phyloP scores from a whole-genome alignment of 2,329 filamentous ascomycete genomes.

The Cercospora brassicicola region DNA sequence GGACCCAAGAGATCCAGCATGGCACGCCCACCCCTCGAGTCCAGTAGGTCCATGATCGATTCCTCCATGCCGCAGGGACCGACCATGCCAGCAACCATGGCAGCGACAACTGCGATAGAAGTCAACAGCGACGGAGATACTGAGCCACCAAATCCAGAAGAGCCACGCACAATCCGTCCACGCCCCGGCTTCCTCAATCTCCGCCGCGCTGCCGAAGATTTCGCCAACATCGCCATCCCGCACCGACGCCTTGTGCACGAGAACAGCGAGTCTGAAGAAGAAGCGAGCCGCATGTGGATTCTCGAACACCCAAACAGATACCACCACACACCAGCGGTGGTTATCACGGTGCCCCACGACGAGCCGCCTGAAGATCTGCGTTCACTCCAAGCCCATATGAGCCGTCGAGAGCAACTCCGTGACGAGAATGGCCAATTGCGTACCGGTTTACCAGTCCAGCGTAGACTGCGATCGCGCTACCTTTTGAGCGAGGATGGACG shows the following conservation, averaged over 20 bases:
- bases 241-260: background rate
- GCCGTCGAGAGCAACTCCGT: background rate
- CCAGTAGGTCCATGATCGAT: background rate
- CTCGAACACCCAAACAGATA: background rate
- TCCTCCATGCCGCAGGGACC: background rate
- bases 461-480: background rate
- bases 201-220: background rate
- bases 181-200: background rate
- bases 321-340: background rate
- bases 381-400: constrained; percentile 2
- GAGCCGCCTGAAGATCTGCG: background rate
- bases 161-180: background rate
- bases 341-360: background rate
- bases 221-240: background rate
- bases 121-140: background rate
- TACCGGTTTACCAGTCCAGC: background rate
- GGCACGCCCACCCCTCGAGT: background rate
- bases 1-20: background rate
- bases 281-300: background rate
- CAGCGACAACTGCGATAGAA: background rate
- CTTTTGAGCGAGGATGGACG: background rate
- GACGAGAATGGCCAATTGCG: background rate
- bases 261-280: background rate
- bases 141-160: background rate
- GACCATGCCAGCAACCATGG: background rate